Percentiles rank a stretch among this genome's conserved stretches.
Evolutionary conservation across 2,329 filamentous ascomycete species (phyloP).

Genomic region (Hymenoscyphus occultus): DNA sequence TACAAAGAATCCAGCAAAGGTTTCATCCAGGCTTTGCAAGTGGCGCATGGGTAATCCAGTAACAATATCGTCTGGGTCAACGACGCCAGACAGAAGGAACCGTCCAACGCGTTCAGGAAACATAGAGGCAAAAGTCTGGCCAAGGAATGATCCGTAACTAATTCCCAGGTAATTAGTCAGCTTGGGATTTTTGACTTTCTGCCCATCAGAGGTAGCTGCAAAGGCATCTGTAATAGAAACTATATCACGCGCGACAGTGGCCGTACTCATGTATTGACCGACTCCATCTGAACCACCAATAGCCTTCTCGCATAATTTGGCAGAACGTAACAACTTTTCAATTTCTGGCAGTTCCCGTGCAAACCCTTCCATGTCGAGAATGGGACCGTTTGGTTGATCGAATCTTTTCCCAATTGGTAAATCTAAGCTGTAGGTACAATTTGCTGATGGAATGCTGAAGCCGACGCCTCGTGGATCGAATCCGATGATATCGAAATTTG

Average conservation of each 20-base stretch:
- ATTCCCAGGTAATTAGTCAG: constrained; percentile 45
- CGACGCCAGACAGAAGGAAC: constrained; percentile 34
- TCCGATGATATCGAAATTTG: constrained; percentile 48
- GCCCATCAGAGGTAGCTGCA: constrained; percentile 27
- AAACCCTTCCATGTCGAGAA: not conserved
- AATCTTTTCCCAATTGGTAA: not conserved
- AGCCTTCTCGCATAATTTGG: not conserved
- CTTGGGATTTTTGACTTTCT: not conserved
- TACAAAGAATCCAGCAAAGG: constrained; percentile 25
- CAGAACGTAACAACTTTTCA: not conserved
- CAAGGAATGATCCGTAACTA: constrained; percentile 45
- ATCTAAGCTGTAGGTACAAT: constrained; percentile 12
- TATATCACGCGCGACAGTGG: constrained; percentile 10
- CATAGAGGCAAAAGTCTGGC: constrained; percentile 43
- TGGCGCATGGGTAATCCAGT: constrained; percentile 42
- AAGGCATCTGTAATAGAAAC: constrained; percentile 8
- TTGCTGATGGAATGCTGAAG: constrained; percentile 17
- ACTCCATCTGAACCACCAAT: constrained; percentile 8
- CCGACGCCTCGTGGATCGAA: constrained; percentile 48
- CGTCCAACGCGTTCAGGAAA: constrained; percentile 42
- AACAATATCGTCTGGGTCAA: constrained; percentile 29
- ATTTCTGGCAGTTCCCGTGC: no score
- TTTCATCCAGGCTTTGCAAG: constrained; percentile 28
- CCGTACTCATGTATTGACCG: constrained; percentile 12
- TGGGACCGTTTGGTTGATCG: constrained; percentile 3